Percentiles rank a stretch among this genome's conserved stretches.
Evolutionary conservation across 2,329 filamentous ascomycete genomes (phyloP).

Genomic region (Penicillium sp.): DNA sequence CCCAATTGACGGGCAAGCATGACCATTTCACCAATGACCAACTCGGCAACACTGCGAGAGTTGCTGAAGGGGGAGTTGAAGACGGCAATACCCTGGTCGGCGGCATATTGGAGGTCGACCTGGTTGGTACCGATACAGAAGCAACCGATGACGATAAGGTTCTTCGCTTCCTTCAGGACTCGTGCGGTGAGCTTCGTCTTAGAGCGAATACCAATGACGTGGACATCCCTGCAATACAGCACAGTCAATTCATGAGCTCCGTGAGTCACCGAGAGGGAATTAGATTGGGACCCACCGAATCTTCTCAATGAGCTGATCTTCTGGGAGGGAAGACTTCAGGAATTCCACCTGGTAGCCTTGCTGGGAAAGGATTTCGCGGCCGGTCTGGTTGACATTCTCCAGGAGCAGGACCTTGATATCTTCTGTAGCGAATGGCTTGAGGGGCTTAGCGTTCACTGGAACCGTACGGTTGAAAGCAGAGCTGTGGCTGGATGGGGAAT

Average conservation of each 20-base stretch:
- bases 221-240: slow-evolving; percentile 59
- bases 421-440: slow-evolving; percentile 91
- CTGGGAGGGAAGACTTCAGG: slow-evolving; percentile 77
- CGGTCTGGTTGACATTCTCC: slow-evolving; percentile 91
- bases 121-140: slow-evolving; percentile 92
- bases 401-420: slow-evolving; percentile 94
- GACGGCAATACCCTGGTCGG: slow-evolving; percentile 67
- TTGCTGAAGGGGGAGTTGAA: slow-evolving; percentile 99
- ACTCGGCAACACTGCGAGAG: slow-evolving; percentile 88
- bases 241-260: background rate
- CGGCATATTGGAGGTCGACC: slow-evolving; percentile 39
- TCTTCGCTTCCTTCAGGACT: slow-evolving; percentile 80
- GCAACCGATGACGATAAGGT: slow-evolving; percentile 89
- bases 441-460: slow-evolving; percentile 54
- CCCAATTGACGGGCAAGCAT: slow-evolving; percentile 80
- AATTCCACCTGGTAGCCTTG: slow-evolving; percentile 96
- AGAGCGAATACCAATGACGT: slow-evolving; percentile 94
- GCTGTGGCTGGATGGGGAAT: slow-evolving; percentile 60
- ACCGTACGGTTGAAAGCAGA: slow-evolving; percentile 38
- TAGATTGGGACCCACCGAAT: slow-evolving; percentile 59
- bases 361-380: slow-evolving; percentile 66
- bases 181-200: slow-evolving; percentile 89
- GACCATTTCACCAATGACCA: slow-evolving; percentile 92
- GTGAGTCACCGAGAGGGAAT: background rate
- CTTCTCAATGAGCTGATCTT: slow-evolving; percentile 92